Conservation (phyloP, 805 yeast species). For the Saccharomycopsis lassenensis region DNA sequence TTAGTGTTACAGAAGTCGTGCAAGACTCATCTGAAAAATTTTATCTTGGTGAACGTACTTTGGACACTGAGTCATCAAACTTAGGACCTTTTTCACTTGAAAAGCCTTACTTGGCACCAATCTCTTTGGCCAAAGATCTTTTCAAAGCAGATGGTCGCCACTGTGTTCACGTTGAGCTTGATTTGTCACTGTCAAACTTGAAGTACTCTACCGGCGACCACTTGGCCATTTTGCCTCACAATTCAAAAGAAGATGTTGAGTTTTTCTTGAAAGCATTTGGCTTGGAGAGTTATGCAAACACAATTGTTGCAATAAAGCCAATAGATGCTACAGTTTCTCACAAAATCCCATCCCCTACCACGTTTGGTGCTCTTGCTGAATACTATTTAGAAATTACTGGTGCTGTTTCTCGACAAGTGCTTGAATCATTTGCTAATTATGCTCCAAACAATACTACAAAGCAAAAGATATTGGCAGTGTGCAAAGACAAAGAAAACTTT, state of each 20-base stretch:
- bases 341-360: constrained; percentile 71
- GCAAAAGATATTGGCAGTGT: constrained; percentile 38
- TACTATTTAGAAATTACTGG: constrained; percentile 88
- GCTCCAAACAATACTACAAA: constrained; percentile 62
- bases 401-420: constrained; percentile 81
- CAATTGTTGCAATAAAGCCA: constrained; percentile 52
- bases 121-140: constrained; percentile 52
- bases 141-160: constrained; percentile 56
- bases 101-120: constrained; percentile 75
- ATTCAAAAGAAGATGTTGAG: constrained; percentile 64
- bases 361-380: constrained; percentile 79
- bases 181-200: constrained; percentile 60
- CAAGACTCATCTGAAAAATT: constrained; percentile 31
- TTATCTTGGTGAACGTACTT: constrained; percentile 75
- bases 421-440: constrained; percentile 62
- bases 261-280: constrained; percentile 55
- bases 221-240: constrained; percentile 89
- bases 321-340: constrained; percentile 44
- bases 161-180: constrained; percentile 88
- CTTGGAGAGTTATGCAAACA: constrained; percentile 38
- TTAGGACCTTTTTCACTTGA: constrained; percentile 70
- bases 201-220: constrained; percentile 94
- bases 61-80: constrained; percentile 23
- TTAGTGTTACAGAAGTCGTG: constrained; percentile 32
- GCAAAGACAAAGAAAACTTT: constrained; percentile 59